A percentile compares a stretch with the other conserved stretches of the same genome.
Evolutionary conservation across 768 basidiomycete genomes (phyloP).

Genomic region (Zangia roseola): DNA sequence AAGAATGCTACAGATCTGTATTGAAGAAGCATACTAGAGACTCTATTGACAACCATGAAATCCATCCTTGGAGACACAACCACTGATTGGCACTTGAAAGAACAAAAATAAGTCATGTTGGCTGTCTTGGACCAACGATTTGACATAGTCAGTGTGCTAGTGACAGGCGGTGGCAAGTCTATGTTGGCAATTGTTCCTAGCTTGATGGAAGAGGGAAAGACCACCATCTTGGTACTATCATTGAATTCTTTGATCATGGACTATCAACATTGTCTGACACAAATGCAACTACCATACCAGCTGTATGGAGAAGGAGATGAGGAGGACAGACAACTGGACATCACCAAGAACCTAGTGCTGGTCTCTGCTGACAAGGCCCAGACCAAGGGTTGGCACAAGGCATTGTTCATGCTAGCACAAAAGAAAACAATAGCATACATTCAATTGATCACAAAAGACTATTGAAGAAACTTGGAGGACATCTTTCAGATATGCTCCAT

Average conservation of each 20-base stretch:
- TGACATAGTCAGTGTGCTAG: not conserved
- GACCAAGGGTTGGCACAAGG: conserved; percentile 2
- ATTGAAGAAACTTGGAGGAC: conserved; percentile 3
- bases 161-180: not conserved
- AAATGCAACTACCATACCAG: not conserved
- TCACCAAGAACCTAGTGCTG: not conserved
- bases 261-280: not conserved
- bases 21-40: not conserved
- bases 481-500: not conserved
- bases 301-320: not conserved
- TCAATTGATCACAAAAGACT: conserved; percentile 5
- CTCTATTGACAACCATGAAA: not conserved
- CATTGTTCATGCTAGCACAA: not conserved
- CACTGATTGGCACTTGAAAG: not conserved
- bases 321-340: not conserved
- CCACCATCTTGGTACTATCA: not conserved
- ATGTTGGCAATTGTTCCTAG: not conserved
- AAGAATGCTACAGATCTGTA: too few species aligned
- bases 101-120: not conserved
- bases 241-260: not conserved
- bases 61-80: not conserved
- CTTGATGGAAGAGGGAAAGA: not conserved
- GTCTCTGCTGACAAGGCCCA: conserved; percentile 9
- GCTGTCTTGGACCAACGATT: not conserved
- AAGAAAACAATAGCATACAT: conserved; percentile 15